Conservation (phyloP, 2,329 filamentous ascomycete species). For the Ophiostoma australiae region DNA sequence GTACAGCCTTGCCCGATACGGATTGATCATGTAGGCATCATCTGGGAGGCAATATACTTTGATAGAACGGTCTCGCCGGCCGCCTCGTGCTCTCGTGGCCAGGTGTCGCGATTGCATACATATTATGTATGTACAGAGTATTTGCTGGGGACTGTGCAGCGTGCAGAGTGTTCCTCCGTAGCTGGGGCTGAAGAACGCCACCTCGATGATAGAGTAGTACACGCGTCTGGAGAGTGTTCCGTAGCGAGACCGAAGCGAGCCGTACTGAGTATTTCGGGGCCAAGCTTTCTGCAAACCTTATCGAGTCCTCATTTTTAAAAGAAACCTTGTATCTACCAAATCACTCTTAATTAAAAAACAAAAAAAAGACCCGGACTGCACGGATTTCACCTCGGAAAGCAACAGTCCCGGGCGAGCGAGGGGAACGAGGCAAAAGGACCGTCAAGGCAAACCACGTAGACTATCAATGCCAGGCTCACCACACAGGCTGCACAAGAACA, state of each 20-base stretch:
- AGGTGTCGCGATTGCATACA: neutral
- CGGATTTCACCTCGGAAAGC: neutral
- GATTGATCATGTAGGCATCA: neutral
- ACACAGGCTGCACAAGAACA: neutral
- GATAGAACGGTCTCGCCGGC: neutral
- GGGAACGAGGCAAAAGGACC: neutral
- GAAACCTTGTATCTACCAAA: too few species aligned
- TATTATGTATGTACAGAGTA: too few species aligned
- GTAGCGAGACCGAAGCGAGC: slow-evolving; percentile 4
- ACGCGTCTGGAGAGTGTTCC: neutral
- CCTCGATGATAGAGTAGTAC: neutral
- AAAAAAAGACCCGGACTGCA: neutral
- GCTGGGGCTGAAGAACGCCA: neutral
- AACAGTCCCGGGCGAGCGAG: neutral
- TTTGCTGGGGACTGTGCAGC: too few species aligned
- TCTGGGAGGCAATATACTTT: neutral
- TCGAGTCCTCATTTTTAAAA: too few species aligned
- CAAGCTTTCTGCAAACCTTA: too few species aligned
- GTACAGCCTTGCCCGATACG: neutral
- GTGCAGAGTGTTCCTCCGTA: too few species aligned
- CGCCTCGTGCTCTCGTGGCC: neutral
- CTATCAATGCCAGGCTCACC: neutral
- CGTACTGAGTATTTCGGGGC: neutral
- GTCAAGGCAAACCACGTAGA: neutral
- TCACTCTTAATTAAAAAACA: neutral